phyloP scores from a whole-genome alignment of 2,329 filamentous ascomycete species.

The Pestalotiopsis sp. region DNA sequence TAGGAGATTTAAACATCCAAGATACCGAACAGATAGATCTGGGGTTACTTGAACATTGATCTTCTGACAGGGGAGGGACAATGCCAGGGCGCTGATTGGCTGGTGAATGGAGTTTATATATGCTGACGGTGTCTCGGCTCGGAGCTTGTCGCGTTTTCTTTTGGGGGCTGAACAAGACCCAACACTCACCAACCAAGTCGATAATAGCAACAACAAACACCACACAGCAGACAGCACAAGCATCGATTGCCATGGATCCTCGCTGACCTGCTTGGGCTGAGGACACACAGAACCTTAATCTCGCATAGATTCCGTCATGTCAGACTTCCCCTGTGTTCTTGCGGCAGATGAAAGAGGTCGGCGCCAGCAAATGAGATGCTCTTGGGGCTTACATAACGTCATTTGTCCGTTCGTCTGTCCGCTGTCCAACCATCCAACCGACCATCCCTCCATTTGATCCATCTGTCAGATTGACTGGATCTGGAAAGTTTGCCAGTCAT shows the following conservation, averaged over 20 bases:
- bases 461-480: not conserved
- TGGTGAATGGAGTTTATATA: not conserved
- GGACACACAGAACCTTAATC: no score
- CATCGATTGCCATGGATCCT: no score
- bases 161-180: not conserved
- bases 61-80: not conserved
- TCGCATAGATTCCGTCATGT: no score
- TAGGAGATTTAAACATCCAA: not conserved
- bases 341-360: not conserved
- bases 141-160: not conserved
- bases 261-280: no score
- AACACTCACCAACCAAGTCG: not conserved
- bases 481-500: not conserved
- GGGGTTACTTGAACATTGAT: not conserved
- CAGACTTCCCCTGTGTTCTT: no score
- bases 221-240: no score
- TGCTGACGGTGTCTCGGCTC: not conserved
- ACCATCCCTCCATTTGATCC: not conserved
- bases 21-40: not conserved
- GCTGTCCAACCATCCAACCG: not conserved
- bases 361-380: not conserved
- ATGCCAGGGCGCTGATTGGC: not conserved
- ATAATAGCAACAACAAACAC: not conserved
- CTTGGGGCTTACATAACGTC: not conserved
- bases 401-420: not conserved